These are phyloP conservation scores for Coemansia sp. DNA, from an alignment of 371 early-diverging fungal species.

Conservation along the genomic window DNA sequence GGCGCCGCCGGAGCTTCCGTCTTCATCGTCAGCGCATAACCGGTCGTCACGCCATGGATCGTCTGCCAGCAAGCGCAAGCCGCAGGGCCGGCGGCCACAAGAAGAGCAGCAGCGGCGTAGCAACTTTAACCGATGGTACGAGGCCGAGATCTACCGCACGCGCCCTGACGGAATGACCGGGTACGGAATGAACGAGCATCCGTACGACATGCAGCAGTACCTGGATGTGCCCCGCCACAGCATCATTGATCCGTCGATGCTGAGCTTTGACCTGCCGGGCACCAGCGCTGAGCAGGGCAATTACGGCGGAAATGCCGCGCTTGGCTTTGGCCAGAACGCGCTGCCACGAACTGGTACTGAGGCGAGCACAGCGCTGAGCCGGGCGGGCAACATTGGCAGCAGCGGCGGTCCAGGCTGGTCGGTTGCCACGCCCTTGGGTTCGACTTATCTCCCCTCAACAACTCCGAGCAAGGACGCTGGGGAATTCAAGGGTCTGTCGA, in stretches of 20 bases:
- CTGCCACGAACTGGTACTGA: background rate
- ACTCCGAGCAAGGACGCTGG: background rate
- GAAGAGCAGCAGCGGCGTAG: slow-evolving; percentile 4
- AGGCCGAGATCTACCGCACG: slow-evolving; percentile 13
- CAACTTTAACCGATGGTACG: slow-evolving; percentile 19
- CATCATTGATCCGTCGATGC: slow-evolving; percentile 49
- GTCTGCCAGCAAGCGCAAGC: background rate
- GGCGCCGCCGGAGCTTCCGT: slow-evolving; percentile 6
- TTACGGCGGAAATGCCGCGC: slow-evolving; percentile 9
- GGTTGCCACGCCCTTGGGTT: slow-evolving; percentile 27
- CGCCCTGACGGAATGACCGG: slow-evolving; percentile 14
- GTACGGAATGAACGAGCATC: slow-evolving; percentile 9
- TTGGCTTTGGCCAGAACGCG: background rate
- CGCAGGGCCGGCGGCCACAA: background rate
- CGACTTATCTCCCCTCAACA: slow-evolving; percentile 20
- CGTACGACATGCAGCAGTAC: slow-evolving; percentile 30
- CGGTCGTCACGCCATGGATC: background rate
- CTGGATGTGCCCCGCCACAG: slow-evolving; percentile 47
- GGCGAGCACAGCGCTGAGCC: background rate
- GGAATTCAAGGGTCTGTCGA: slow-evolving; percentile 11
- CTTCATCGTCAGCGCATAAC: background rate
- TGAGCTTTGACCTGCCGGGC: slow-evolving; percentile 40
- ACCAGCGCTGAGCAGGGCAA: slow-evolving; percentile 5
- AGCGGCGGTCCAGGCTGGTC: slow-evolving; percentile 28
- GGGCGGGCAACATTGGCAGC: background rate